A percentile compares a stretch with the other conserved stretches of the same genome.
phyloP scores from a whole-genome alignment of 768 basidiomycete genomes.

The Pleurotus ostreatus region DNA sequence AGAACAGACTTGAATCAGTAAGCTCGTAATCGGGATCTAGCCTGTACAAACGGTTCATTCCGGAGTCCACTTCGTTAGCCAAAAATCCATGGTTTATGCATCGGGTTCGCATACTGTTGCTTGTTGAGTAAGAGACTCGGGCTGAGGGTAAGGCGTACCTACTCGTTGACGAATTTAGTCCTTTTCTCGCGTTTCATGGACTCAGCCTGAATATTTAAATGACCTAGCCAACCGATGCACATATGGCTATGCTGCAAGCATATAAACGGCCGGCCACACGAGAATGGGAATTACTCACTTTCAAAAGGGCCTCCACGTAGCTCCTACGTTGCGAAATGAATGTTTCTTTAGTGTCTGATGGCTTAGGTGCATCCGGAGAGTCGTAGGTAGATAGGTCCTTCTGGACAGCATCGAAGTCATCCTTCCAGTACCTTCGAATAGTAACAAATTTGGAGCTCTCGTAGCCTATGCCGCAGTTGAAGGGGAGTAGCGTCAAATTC shows the following conservation, averaged over 20 bases:
- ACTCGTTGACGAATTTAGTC: constrained; percentile 7
- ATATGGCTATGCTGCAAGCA: not conserved
- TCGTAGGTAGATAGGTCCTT: not conserved
- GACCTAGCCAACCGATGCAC: constrained; percentile 1
- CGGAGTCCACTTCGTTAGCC: not conserved
- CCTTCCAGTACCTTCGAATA: constrained; percentile 5
- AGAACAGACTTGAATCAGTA: not conserved
- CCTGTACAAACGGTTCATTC: constrained; percentile 1
- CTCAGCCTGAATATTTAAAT: constrained; percentile 2
- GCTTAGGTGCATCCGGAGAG: too few relatives aligned
- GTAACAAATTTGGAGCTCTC: constrained; percentile 5
- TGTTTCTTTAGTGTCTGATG: not conserved
- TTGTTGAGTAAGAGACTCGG: too few relatives aligned
- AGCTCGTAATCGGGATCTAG: constrained; percentile 5
- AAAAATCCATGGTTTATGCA: not conserved
- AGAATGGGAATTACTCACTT: not conserved
- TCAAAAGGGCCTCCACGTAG: not conserved
- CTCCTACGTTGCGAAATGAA: not conserved
- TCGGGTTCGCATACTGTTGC: not conserved
- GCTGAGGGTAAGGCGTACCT: not conserved
- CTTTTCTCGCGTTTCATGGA: constrained; percentile 2
- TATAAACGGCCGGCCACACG: not conserved
- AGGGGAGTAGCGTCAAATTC: not conserved
- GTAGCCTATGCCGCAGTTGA: not conserved
- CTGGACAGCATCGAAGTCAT: not conserved